Percentiles rank a stretch among this genome's conserved stretches.
Evolutionary conservation across 345 rosid species (phyloP).

Genomic region (Cardamine chenopodiifolia): DNA sequence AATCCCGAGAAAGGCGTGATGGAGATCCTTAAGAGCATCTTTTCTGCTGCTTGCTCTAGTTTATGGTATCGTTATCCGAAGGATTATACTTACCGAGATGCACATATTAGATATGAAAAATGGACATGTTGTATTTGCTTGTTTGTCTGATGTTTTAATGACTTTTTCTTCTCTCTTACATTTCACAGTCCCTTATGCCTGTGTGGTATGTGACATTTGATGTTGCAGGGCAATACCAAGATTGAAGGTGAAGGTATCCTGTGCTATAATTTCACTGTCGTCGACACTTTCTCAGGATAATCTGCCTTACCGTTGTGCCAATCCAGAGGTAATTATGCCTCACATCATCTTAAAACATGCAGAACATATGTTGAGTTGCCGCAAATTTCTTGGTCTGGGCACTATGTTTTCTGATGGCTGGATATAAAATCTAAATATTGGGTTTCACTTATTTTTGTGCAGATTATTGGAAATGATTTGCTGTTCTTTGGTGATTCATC

Average conservation of each 20-base stretch:
- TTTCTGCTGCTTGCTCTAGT: constrained; percentile 53
- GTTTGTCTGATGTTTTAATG: not conserved
- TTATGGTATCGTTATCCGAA: constrained; percentile 56
- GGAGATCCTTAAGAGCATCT: constrained; percentile 53
- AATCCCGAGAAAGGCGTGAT: constrained; percentile 54
- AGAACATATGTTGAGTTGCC: not conserved
- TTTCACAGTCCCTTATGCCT: not conserved
- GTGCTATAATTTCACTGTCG: constrained; percentile 58
- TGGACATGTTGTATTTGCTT: not conserved
- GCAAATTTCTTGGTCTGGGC: not conserved
- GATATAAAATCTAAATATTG: not conserved
- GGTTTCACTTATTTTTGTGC: constrained; percentile 24
- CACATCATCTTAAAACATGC: constrained; percentile 2
- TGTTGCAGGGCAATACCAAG: constrained; percentile 64
- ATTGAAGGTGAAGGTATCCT: constrained; percentile 55
- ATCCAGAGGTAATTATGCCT: constrained; percentile 53
- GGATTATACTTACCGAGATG: not conserved
- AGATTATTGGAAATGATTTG: constrained; percentile 66
- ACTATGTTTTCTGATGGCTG: constrained; percentile 15
- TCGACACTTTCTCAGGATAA: constrained; percentile 72
- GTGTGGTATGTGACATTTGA: constrained; percentile 21
- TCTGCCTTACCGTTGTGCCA: constrained; percentile 64
- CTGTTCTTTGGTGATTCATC: constrained; percentile 67
- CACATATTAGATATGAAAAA: not conserved
- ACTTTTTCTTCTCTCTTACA: not conserved